Evolutionary conservation across 140 eudicot genomes (phyloP).

Genomic region (Senecio squalidus): DNA sequence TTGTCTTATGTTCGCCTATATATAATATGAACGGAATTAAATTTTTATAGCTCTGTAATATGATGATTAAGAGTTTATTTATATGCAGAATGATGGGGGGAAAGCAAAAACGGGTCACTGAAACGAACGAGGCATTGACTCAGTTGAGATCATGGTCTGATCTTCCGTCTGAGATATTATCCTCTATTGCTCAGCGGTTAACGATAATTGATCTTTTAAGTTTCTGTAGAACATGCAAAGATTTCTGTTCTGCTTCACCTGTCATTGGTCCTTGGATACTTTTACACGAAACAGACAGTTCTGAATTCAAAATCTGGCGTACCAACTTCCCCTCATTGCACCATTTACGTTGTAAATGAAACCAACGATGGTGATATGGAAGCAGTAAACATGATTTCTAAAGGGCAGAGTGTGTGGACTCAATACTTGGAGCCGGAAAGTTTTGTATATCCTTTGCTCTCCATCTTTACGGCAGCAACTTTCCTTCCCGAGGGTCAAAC

Average conservation of each 20-base stretch:
- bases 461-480: too few species aligned
- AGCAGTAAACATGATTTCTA: slow-evolving; percentile 19
- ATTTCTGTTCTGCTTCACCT: slow-evolving; percentile 29
- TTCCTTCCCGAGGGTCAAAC: too few species aligned
- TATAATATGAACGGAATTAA: too few species aligned
- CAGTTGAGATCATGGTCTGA: slow-evolving; percentile 20
- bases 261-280: slow-evolving; percentile 29
- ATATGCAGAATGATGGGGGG: not conserved
- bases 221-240: slow-evolving; percentile 37
- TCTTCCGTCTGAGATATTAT: slow-evolving; percentile 30
- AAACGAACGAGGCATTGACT: not conserved
- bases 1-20: too few species aligned
- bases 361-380: not conserved
- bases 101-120: not conserved
- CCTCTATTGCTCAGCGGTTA: slow-evolving; percentile 19
- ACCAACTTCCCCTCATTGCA: slow-evolving; percentile 27
- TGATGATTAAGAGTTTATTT: too few species aligned
- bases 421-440: not conserved
- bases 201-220: slow-evolving; percentile 24
- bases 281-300: not conserved
- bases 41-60: too few species aligned
- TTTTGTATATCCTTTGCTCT: too few species aligned
- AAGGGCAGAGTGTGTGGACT: slow-evolving; percentile 26
- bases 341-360: slow-evolving; percentile 14
- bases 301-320: slow-evolving; percentile 32